phyloP scores from a whole-genome alignment of 768 basidiomycete genomes.

The Collybia nuda region DNA sequence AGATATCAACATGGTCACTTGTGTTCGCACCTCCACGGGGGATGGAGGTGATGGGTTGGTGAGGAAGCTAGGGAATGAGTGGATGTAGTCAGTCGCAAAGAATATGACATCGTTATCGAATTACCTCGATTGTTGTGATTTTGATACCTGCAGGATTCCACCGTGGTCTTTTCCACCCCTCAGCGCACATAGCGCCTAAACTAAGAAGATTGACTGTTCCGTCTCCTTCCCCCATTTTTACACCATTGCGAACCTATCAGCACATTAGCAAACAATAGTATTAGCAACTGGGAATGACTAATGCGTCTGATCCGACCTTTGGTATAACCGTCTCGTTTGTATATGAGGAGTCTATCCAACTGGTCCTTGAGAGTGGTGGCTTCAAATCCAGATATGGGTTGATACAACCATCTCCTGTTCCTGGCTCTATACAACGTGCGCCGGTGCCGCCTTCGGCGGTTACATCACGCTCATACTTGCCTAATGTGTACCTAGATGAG shows the following conservation, averaged over 20 bases:
- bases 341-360: constrained; percentile 86
- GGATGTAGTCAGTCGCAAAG: neutral
- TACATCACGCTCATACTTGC: constrained; percentile 68
- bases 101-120: constrained; percentile 8
- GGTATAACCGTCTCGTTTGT: constrained; percentile 62
- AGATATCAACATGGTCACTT: constrained; percentile 86
- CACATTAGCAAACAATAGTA: neutral
- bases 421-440: constrained; percentile 43
- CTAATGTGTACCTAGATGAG: constrained; percentile 63
- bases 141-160: constrained; percentile 95
- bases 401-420: constrained; percentile 36
- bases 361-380: constrained; percentile 52
- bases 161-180: constrained; percentile 85
- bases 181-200: constrained; percentile 94
- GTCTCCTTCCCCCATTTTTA: constrained; percentile 93
- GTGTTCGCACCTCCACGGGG: constrained; percentile 93
- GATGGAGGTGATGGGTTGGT: constrained; percentile 68
- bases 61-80: constrained; percentile 56
- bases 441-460: constrained; percentile 41
- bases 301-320: constrained; percentile 38
- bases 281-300: neutral
- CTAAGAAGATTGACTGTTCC: constrained; percentile 88
- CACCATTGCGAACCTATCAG: constrained; percentile 70
- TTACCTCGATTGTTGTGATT: constrained; percentile 83
- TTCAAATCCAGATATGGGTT: constrained; percentile 48